Base-by-base conservation (phyloP, 345 rosid genomes). In the Gossypioides kirkii region DNA sequence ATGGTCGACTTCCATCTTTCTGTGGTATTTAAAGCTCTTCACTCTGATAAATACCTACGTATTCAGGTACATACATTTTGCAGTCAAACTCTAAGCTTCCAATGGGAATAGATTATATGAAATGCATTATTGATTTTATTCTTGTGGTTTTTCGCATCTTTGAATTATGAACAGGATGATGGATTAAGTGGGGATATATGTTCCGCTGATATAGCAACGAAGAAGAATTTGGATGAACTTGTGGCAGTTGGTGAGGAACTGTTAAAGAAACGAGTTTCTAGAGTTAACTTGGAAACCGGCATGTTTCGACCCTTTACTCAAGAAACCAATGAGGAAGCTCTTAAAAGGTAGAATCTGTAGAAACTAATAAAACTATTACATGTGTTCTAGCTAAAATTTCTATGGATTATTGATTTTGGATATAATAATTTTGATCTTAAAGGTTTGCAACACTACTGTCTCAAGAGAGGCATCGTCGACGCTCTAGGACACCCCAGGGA, bases 1-100 rank as follows among this genome's bases (percentile, higher is more conserved):
- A 84, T 89, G 89, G 86, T 87, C 43, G 97, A 91, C 74, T 74
- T 77, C 53, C 91, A 89, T 73, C 73, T 88, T 26, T 77, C 86
- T 11, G 62, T 77, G 0, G 85, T 89, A 1, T 91, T 88, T 23
- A 77, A 77, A 56, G 85, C 91, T 61, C 84, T 89, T 0, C 81
- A 74, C 16, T 78, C 82, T 1, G 84, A 84, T 16, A 47, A 47
- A 8, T 87, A 87, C 17, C 82, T 84, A 3, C 79, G 88, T 10
- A 83, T 87, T 65, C 88, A 87, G 86, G 88, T 81, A 75, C 56
- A 23, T 66, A 11, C 38, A 63, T 14, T 32, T 66, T 66, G 54
- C 14, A 67, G 42, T 46, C 32, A 64, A 7, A 6, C 2, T 64
- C 17, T 10, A 25, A 23, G 55, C 70, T 23, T 23, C 12, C 17